Evolutionary conservation across 176 grass and related monocot species (phyloP).

Genomic region (Zoysia pacifica): DNA sequence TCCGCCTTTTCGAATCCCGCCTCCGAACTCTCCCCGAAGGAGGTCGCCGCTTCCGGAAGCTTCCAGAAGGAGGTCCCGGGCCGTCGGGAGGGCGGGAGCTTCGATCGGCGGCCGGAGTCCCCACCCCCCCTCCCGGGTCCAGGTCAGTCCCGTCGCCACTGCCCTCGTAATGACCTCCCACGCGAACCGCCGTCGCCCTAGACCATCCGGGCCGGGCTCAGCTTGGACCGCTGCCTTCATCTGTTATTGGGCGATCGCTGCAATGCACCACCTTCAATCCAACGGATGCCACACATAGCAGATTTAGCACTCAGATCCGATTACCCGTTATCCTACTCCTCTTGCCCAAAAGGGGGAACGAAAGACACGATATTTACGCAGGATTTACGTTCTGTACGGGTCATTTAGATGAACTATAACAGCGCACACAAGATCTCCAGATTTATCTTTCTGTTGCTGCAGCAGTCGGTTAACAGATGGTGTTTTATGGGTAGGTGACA

Average conservation of each 20-base stretch:
- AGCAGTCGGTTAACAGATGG: not conserved
- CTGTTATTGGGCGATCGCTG: not conserved
- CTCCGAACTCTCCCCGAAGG: not conserved
- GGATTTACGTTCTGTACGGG: not conserved
- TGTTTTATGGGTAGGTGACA: not conserved
- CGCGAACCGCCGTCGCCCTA: not conserved
- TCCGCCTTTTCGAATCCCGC: slow-evolving; percentile 29
- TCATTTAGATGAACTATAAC: not conserved
- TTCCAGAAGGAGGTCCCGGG: not conserved
- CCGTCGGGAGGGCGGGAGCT: not conserved
- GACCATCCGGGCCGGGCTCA: no score
- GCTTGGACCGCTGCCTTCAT: not conserved
- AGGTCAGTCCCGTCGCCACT: slow-evolving; percentile 11
- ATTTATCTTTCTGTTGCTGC: not conserved
- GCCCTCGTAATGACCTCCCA: not conserved
- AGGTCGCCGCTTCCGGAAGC: no score
- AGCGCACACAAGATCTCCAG: not conserved
- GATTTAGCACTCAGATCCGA: slow-evolving; percentile 4
- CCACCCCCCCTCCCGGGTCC: not conserved
- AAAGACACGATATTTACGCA: not conserved
- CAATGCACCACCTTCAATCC: not conserved
- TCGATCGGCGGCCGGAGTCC: not conserved
- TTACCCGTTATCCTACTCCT: no score
- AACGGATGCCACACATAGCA: not conserved
- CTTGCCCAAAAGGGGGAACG: not conserved